phyloP scores from a whole-genome alignment of 495 filamentous ascomycete genomes.

The Aspergillus baeticus region DNA sequence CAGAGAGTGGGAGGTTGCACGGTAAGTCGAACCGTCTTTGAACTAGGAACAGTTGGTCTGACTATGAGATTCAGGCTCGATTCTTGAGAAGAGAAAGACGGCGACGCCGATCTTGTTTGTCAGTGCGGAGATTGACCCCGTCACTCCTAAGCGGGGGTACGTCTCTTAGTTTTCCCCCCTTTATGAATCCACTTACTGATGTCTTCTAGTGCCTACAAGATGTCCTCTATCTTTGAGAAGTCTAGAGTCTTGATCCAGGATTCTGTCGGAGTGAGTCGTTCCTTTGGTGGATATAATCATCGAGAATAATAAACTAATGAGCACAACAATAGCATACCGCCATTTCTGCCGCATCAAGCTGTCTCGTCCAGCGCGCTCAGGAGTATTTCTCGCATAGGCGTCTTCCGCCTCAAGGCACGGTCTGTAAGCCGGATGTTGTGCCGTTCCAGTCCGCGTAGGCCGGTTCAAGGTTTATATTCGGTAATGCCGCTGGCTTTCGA shows the following conservation, averaged over 20 bases:
- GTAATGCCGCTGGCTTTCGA: no score
- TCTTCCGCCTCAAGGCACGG: not conserved
- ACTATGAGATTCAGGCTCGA: conserved; percentile 3
- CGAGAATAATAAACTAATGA: no score
- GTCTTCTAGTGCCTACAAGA: no score
- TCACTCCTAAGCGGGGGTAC: conserved; percentile 39
- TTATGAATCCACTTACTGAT: no score
- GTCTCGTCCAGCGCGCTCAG: not conserved
- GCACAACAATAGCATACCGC: conserved; percentile 9
- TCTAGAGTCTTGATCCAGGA: no score
- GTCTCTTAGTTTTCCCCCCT: no score
- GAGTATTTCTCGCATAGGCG: not conserved
- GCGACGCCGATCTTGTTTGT: conserved; percentile 52
- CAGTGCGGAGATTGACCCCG: conserved; percentile 49
- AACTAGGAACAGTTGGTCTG: no score
- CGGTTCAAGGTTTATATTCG: no score
- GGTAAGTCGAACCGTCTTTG: not conserved
- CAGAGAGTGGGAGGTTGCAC: conserved; percentile 2
- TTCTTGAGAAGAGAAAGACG: conserved; percentile 23
- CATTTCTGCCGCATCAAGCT: conserved; percentile 1
- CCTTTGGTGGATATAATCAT: no score
- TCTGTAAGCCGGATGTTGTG: conserved; percentile 1
- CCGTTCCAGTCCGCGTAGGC: not conserved
- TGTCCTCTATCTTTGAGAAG: no score
- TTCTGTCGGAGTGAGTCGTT: no score